Base-by-base conservation (phyloP, 257 asterid genomes). In the Solanum bulbocastanum region DNA sequence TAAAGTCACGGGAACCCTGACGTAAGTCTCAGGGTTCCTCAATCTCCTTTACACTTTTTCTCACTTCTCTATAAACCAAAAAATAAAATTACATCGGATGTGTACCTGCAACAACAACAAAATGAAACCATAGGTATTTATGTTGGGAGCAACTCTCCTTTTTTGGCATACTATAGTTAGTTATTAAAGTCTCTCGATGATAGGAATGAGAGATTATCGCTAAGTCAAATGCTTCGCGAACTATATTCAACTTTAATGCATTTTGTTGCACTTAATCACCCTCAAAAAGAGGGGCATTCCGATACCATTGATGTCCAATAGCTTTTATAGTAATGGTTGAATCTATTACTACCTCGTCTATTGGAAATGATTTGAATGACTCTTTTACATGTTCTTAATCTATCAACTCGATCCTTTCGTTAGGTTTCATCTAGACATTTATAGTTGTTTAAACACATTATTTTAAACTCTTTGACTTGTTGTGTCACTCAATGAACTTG, bases 1-100 rank as follows among this genome's bases (percentile, higher is more conserved):
- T 49, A 32, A 82, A 82, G 69, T 82, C 86, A 82, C 86, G 86
- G 86, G 86, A 6, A 27, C 39, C 10, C 30, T 82, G 86, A 49
- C 86, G 71, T 82, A 32, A 49, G 27, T 49, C 30, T 49, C 44
- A 32, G 44, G 85, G 16, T 49, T 49, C 32, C 12, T 82, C 83
- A 22, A 60, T 60, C 27, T 8, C 27, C 13, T 60, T 4, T 58
- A 20, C 25, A 58, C 66, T 20, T 60, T 60, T 60, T 23, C 68
- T 58, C 68, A 22, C 68, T 58, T 58, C 25, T 56, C 66, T 56
- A 20, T 20, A 56, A 56, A 56, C 4, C 5, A 20, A 56, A 56
- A 56, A 56, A 7, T 20, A 56, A 56, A 56, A 52, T 52, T 52
- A 0, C 3, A 52, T 16, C 10, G 0, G n/a, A 52, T 52, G 25